These are phyloP conservation scores for Skeletonema menzelii DNA, from an alignment of 108 stramenopile species.

Conservation along the genomic window DNA sequence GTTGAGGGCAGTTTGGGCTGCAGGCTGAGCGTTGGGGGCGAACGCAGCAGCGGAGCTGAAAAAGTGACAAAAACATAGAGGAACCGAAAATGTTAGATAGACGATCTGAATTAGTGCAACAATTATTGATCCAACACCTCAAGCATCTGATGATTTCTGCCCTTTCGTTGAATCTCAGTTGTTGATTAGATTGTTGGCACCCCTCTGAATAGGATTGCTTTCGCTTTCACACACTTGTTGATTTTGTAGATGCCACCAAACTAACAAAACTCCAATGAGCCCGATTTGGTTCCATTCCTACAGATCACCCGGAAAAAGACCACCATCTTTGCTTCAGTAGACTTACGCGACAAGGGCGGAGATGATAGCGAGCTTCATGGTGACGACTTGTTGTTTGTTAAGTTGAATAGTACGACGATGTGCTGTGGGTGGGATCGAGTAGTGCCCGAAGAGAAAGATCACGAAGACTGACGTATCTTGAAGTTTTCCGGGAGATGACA, in stretches of 20 bases:
- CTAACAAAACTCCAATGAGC: neutral
- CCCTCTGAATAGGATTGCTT: neutral
- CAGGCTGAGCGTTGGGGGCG: constrained; percentile 55
- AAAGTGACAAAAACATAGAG: neutral
- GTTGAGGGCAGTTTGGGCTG: constrained; percentile 62
- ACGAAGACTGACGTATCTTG: neutral
- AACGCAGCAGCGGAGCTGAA: constrained; percentile 83
- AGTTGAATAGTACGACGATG: neutral
- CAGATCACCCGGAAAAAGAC: neutral
- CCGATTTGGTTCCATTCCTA: no score
- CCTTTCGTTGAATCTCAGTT: neutral
- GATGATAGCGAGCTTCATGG: constrained; percentile 83
- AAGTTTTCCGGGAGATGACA: neutral
- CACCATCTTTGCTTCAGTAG: neutral
- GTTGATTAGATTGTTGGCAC: neutral
- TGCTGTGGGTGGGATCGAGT: neutral
- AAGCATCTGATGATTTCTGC: neutral
- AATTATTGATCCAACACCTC: neutral
- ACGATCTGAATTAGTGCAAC: neutral
- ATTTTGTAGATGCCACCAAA: neutral
- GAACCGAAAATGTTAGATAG: neutral
- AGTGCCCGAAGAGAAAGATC: neutral
- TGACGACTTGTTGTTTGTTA: neutral
- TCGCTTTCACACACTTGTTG: neutral
- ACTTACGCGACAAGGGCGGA: constrained; percentile 88